Percentiles rank a stretch among this genome's conserved stretches.
Evolutionary conservation across 305 asterid species (phyloP).

Genomic region (Vinca major): DNA sequence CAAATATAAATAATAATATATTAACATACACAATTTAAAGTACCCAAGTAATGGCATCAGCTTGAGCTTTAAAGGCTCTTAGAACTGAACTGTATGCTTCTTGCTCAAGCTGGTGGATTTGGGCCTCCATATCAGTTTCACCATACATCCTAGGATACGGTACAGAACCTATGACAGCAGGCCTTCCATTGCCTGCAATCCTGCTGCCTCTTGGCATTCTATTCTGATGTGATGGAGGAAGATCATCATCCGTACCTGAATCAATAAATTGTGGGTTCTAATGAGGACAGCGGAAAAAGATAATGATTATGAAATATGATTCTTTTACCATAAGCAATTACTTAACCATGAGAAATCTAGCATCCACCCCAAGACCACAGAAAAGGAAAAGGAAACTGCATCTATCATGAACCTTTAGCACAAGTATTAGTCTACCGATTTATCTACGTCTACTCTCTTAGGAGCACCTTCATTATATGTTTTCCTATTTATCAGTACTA

Average conservation of each 20-base stretch:
- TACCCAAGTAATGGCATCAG: constrained; percentile 92
- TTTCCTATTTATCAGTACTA: background rate
- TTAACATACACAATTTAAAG: constrained; percentile 13
- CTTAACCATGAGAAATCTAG: background rate
- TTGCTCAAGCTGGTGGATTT: constrained; percentile 85
- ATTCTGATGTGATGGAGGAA: constrained; percentile 75
- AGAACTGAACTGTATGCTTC: constrained; percentile 82
- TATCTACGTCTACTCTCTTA: background rate
- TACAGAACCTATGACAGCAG: constrained; percentile 45
- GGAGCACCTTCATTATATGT: background rate
- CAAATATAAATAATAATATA: constrained; percentile 23
- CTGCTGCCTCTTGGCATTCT: constrained; percentile 70
- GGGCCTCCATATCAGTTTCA: constrained; percentile 68
- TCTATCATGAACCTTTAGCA: background rate
- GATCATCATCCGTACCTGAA: constrained; percentile 80
- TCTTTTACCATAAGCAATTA: background rate
- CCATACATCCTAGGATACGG: constrained; percentile 55
- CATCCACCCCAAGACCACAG: background rate
- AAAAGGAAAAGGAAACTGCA: background rate
- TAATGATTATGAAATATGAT: background rate
- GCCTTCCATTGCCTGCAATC: constrained; percentile 62
- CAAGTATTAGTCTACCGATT: background rate
- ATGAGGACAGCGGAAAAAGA: background rate
- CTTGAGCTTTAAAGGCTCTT: constrained; percentile 89
- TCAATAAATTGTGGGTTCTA: constrained; percentile 14